These are phyloP conservation scores for Bolboschoenus planiculmis DNA, from an alignment of 176 grass and related monocot species.

Conservation along the genomic window DNA sequence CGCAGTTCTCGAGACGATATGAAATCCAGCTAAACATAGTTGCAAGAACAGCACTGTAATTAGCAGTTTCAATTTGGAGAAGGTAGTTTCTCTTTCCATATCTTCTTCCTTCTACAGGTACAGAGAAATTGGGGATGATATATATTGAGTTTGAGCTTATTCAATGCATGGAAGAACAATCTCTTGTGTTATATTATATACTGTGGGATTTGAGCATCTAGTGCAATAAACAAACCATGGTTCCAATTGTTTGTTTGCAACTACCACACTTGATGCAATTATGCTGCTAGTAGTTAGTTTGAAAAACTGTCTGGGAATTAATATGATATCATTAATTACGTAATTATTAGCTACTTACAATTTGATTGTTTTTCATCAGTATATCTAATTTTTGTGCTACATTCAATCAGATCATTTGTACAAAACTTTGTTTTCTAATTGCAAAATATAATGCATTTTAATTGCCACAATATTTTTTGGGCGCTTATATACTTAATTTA, in stretches of 20 bases:
- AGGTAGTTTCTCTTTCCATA: conserved; percentile 17
- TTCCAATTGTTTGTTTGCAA: conserved; percentile 20
- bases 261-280: conserved; percentile 19
- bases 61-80: conserved; percentile 79
- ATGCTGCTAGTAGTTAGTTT: conserved; percentile 10
- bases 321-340: not conserved
- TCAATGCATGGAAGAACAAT: not conserved
- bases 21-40: conserved; percentile 74
- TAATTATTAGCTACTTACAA: not conserved
- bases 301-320: conserved; percentile 11
- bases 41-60: conserved; percentile 58
- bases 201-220: not conserved
- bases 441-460: not conserved
- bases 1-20: conserved; percentile 73
- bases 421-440: not conserved
- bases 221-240: conserved; percentile 20
- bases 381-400: not conserved
- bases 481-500: not conserved
- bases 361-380: not conserved
- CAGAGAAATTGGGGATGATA: not conserved
- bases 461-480: not conserved
- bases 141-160: not conserved
- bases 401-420: not conserved
- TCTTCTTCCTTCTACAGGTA: conserved; percentile 11
- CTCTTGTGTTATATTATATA: conserved; percentile 13